Evolutionary conservation across 106 monocot species (phyloP), one percentile per base, ranked within the genome.

Genomic region (Apostasia shenzhenica): DNA sequence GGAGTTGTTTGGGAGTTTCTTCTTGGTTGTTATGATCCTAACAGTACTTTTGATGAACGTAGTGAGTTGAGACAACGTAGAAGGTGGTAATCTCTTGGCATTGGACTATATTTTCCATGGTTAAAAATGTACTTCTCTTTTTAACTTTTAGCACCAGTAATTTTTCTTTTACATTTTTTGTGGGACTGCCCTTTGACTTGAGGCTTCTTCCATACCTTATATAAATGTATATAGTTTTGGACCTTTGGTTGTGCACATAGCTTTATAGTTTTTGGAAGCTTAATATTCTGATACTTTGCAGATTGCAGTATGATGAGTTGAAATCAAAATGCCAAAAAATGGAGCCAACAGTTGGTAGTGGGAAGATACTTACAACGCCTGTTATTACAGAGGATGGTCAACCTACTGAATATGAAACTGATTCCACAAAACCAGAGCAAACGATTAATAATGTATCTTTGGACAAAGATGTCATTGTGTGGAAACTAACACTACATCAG

Each of bases 1-100:
- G 94, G 91, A 73, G 83, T 63, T 63, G 94, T 91, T 48, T 94
- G 94, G 94, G 94, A 94, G 67, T 91, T 94, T 75, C 77, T 91
- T 77, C 85, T 94, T 69, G 87, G 94, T 40, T 91, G 94, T 52
- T 94, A 87, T 83, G 91, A 91, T 77, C 91, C 91, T 74, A 79
- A 81, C 58, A 91, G 91, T 71, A 91, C 88, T 50, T 85, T 85
- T 57, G 88, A 94, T 69, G 88, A 83, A 54, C 72, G 91, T 43
- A 83, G 62, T 56, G 72, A 81, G 42, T 67, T 91, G 48, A 88
- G 91, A 75, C 79, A 91, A 67, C 41, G 66, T 26, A 63, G 94
- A 64, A 87, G 94, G 94, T 94, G 77, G 54, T 57, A 9, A 3
- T 74, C 55, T 10, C 46, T 56, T 53, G 12, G 11, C 26, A 26